Evolutionary conservation across 2,329 filamentous ascomycete species (phyloP).

Genomic region (Hypoxylon sp.): DNA sequence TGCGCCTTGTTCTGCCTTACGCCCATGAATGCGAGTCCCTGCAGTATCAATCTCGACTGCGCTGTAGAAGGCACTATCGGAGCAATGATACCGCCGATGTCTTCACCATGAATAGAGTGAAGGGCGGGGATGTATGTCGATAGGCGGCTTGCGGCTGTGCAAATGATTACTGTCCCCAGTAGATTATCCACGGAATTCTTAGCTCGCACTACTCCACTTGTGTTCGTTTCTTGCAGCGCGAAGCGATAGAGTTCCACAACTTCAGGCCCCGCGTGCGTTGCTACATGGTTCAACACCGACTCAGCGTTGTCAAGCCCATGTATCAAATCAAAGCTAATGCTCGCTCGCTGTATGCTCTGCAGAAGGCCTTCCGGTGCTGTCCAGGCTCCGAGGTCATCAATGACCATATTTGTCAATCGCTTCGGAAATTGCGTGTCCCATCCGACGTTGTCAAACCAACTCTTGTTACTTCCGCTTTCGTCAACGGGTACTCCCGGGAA

Average conservation of each 20-base stretch:
- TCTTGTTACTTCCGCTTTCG: slow-evolving; percentile 65
- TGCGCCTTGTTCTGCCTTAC: slow-evolving; percentile 86
- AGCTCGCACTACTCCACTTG: slow-evolving; percentile 86
- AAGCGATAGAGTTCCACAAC: slow-evolving; percentile 84
- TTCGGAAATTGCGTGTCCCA: slow-evolving; percentile 81
- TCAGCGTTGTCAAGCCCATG: slow-evolving; percentile 84
- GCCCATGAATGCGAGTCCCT: slow-evolving; percentile 84
- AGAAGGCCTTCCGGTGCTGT: slow-evolving; percentile 81
- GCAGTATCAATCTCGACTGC: slow-evolving; percentile 77
- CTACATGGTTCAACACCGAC: slow-evolving; percentile 80
- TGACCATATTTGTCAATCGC: slow-evolving; percentile 76
- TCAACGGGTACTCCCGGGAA: slow-evolving; percentile 84
- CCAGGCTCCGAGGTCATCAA: slow-evolving; percentile 81
- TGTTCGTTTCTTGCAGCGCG: slow-evolving; percentile 78
- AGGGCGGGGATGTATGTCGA: slow-evolving; percentile 79
- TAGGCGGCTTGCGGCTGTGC: slow-evolving; percentile 77
- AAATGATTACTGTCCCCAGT: slow-evolving; percentile 84
- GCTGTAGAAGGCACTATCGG: slow-evolving; percentile 80
- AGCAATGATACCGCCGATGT: slow-evolving; percentile 82
- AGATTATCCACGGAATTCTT: slow-evolving; percentile 78
- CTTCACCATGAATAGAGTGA: slow-evolving; percentile 68
- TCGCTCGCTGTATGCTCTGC: slow-evolving; percentile 78
- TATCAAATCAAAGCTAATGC: slow-evolving; percentile 85
- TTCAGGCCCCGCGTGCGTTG: slow-evolving; percentile 80
- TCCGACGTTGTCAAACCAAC: slow-evolving; percentile 92